phyloP scores from a whole-genome alignment of 192 early-diverging fungal species.

The Spizellomyces punctatus region DNA sequence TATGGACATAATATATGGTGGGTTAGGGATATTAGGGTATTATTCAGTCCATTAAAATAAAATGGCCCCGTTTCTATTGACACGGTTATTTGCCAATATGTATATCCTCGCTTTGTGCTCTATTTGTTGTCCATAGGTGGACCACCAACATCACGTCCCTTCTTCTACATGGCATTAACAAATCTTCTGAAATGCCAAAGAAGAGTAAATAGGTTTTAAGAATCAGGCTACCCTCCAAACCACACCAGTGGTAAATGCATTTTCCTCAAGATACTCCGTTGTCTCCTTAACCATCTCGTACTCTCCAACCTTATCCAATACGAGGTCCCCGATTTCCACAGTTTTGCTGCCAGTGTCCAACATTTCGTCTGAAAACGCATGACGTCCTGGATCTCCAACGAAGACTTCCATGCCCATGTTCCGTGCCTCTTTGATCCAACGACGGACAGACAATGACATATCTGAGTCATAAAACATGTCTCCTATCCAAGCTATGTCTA shows the following conservation, averaged over 20 bases:
- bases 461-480: slow-evolving; percentile 10
- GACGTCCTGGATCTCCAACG: slow-evolving; percentile 7
- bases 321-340: not conserved
- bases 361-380: not conserved
- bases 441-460: not conserved
- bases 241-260: not conserved
- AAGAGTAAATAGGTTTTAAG: too few relatives aligned
- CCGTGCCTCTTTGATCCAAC: not conserved
- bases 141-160: not conserved
- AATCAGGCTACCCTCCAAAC: not conserved
- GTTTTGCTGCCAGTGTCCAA: not conserved
- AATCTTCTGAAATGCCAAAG: too few relatives aligned
- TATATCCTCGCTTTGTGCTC: too few relatives aligned
- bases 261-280: slow-evolving; percentile 4
- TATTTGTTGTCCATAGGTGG: not conserved
- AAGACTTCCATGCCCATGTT: slow-evolving; percentile 2
- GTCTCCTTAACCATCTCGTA: not conserved
- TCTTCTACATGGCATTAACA: not conserved
- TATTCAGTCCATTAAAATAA: too few relatives aligned
- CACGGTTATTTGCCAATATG: too few relatives aligned
- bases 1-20: too few relatives aligned
- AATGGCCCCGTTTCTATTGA: too few relatives aligned
- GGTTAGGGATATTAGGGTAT: too few relatives aligned
- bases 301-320: not conserved
- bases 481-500: not conserved